Percentiles rank a stretch among this genome's conserved stretches.
Conservation (phyloP, 202 grass and related monocot genomes). For the Eragrostis tef region DNA sequence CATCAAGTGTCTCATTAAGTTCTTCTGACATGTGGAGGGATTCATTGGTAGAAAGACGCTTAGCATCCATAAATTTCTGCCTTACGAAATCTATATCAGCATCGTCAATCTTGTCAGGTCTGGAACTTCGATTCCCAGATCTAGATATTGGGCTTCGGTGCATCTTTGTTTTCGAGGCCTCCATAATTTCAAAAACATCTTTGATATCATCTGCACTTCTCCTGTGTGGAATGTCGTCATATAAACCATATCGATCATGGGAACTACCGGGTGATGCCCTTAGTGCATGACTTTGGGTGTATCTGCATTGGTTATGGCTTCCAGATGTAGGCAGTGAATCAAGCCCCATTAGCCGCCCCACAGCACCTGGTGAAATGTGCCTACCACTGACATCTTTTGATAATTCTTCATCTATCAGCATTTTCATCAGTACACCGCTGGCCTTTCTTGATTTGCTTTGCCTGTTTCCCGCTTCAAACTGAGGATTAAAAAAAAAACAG, state of each 20-base stretch:
- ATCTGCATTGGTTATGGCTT: constrained; percentile 40
- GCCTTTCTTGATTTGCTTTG: constrained; percentile 59
- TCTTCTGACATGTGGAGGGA: constrained; percentile 72
- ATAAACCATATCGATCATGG: constrained; percentile 55
- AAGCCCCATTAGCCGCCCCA: constrained; percentile 93
- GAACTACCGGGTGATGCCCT: constrained; percentile 48
- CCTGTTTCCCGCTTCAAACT: constrained; percentile 54
- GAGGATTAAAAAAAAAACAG: constrained; percentile 12
- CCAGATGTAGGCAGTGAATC: constrained; percentile 70
- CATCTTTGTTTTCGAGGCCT: constrained; percentile 61
- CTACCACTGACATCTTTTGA: constrained; percentile 69
- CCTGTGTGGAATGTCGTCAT: constrained; percentile 49
- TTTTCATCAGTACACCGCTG: constrained; percentile 61
- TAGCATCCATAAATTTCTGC: constrained; percentile 83
- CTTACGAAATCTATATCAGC: constrained; percentile 70
- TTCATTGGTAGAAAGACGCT: constrained; percentile 69
- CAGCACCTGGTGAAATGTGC: constrained; percentile 70
- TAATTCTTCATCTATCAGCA: constrained; percentile 76
- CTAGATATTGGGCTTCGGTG: constrained; percentile 51
- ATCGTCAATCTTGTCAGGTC: constrained; percentile 43
- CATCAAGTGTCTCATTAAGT: constrained; percentile 80
- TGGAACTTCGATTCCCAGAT: constrained; percentile 48
- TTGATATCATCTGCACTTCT: constrained; percentile 66
- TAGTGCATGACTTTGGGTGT: constrained; percentile 34
- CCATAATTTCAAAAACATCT: constrained; percentile 94